Base-by-base conservation (phyloP, 176 grass and related monocot species). In the Miscanthus lutarioriparius region DNA sequence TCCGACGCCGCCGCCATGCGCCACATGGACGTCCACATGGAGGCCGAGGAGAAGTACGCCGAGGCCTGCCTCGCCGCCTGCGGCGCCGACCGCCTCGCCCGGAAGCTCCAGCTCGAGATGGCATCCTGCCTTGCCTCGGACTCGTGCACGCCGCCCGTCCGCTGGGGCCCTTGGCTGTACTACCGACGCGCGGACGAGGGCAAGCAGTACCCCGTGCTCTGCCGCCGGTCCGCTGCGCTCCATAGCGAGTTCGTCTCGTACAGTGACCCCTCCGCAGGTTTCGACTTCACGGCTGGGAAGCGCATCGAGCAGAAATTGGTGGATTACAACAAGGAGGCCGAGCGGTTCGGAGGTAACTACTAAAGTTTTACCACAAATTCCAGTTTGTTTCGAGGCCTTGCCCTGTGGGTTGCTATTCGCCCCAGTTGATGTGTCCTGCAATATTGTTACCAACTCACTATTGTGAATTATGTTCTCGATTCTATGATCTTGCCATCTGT, bases 41-140 rank as follows among this genome's bases (percentile, higher is more conserved):
- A 98, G 85, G 91, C 94, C 47, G 93, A 98, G 87, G 93, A 98
- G 89, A 95, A 86, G 80, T 98, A 98, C 87, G 64, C 87, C 30
- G 96, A 95, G 72, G 96, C 96, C n/a, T 92, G 87, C 77, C 78
- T 98, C 40, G 85, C 89, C 12, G 86, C 85, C 47, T 63, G 84
- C 14, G 96, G 87, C n/a, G 93, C 89, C 2, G 91, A 98, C 67
- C 82, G 91, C 11, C 85, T 93, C 69, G 82, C 90, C 51, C 91
- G 91, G 64, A 98, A 95, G 87, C 96, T 98, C 72, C 93, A 95
- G 72, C 90, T 95, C 33, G 96, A 98, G 86, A 93, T 95, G 96
- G 96, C 93, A 67, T 88, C 91, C 32, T 80, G 91, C 37, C 88
- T 98, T 22, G 87, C 93, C 33, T 93, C 96, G 17, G 87, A 95